Base-by-base conservation (phyloP, 805 yeast species). In the Myxozyma neglecta region DNA sequence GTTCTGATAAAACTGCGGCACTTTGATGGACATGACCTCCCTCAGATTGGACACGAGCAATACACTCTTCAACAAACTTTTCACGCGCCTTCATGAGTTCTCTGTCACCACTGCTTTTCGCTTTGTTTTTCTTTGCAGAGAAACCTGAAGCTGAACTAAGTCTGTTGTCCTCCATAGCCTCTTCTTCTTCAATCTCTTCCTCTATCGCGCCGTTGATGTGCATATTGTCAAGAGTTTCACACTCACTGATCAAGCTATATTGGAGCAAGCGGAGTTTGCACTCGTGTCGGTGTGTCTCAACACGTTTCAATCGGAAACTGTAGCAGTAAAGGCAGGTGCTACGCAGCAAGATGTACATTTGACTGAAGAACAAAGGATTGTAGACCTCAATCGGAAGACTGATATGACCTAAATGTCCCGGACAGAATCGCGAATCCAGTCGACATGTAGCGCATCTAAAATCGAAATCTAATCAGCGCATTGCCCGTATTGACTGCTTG, bases 351-450 rank as follows among this genome's bases (percentile, higher is more conserved):
- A 89, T 83, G 79, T 87, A 94, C 81, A 94, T 79, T 76, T 93
- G 97, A 72, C 85, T 84, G 84, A 96, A 94, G 72, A 96, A 94
- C 69, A 94, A 77, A 18, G 99, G 98, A 73, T 90, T 93, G 80
- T 90, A 94, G 48, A 90, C 96, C 3, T 98, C 96, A 46, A 91
- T 87, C 6, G 99, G 99, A 66, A 94, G 81, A 74, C 93, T 97
- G 66, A 94, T 91, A 75, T 94, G 99, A 64, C 99, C 99, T 75
- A 91, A 90, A 75, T 94, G 99, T 51, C 99, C 99, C 3, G 97
- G 97, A 79, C 99, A 94, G 70, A 84, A 86, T 72, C 88, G 85
- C 69, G 93, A 97, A 73, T 92, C 97, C 65, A 93, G 80, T 18
- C 98, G 97, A 83, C 99, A 94, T 0, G 98, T 93, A 24, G 94